Base-by-base conservation (phyloP, 148 eudicot genomes). In the Amaranthus palmeri region DNA sequence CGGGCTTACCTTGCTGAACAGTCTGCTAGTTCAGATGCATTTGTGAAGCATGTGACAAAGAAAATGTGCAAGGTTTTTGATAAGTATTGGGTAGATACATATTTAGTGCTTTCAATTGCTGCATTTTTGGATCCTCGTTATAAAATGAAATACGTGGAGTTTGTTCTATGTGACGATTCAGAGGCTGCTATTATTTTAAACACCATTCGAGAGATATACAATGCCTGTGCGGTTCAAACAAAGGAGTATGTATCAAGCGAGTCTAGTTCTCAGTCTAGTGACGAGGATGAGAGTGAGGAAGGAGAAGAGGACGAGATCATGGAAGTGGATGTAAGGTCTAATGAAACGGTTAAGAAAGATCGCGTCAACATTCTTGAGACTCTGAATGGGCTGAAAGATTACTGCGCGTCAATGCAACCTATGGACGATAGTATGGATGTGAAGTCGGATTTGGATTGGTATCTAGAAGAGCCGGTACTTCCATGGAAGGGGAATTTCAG, bases 401-500 rank as follows among this genome's bases (percentile, higher is more conserved):
- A 25, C 36, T 25, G 36, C 36, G 36, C 1, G 36, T 25, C 36
- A 25, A 25, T 25, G 36, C 36, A 25, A 25, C 12, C 25, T 25
- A 66, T 46, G 42, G 64, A 15, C 70, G 8, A 43, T 46, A 72
- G 25, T 25, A 25, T 25, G 61, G 68, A 72, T 3, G 63, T 52
- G 25, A 81, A 65, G 18, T 81, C 80, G 8, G 80, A 81, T 15
- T 52, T 81, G 68, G 80, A 81, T 46, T 25, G 25, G 68, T 81
- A 81, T 48, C 13, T 81, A 6, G 80, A 73, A 69, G 80, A 77
- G 72, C 77, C 77, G 7, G 74, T 81, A 17, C 4, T 73, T 48
- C 75, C 78, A 40, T 67, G 71, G 80, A 69, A 43, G 36, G 63
- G 53, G 56, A 69, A 77, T 44, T 76, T 81, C 56, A 69, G 65